These are phyloP conservation scores for Eucalyptus curtisii DNA, from an alignment of 345 rosid genomes.

Conservation along the genomic window DNA sequence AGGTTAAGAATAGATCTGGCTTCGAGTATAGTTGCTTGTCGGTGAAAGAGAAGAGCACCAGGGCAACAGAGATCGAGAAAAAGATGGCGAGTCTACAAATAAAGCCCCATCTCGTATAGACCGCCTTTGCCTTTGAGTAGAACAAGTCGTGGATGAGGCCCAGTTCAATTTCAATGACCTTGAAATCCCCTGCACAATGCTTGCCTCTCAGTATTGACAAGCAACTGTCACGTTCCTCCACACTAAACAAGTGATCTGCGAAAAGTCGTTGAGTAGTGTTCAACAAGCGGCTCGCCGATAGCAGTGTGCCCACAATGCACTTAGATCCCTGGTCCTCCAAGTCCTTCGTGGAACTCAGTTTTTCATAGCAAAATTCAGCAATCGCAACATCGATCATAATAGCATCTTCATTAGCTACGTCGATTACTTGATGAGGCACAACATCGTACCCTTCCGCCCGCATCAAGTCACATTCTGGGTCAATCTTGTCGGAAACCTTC, in stretches of 20 bases:
- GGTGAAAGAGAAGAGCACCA: not conserved
- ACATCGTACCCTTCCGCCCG: not conserved
- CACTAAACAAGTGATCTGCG: not conserved
- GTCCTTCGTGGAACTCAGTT: not conserved
- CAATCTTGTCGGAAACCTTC: not conserved
- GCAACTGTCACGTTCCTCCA: not conserved
- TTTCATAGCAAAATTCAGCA: not conserved
- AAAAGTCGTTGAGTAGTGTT: not conserved
- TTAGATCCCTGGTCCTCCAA: not conserved
- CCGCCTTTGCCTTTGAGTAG: constrained; percentile 29
- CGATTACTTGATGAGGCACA: not conserved
- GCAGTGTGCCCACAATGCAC: not conserved
- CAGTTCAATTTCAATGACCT: constrained; percentile 24
- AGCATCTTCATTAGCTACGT: not conserved
- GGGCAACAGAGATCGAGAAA: not conserved
- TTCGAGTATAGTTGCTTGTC: not conserved
- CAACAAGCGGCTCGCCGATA: not conserved
- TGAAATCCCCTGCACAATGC: not conserved
- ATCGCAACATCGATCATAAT: not conserved
- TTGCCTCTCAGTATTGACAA: not conserved
- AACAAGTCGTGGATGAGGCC: constrained; percentile 25
- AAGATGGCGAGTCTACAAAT: constrained; percentile 1
- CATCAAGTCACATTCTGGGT: not conserved
- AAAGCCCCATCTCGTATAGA: not conserved
- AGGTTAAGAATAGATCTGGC: not conserved